These are phyloP conservation scores for Fusarium dlaminii DNA, from an alignment of 2,329 filamentous ascomycete genomes.

Conservation along the genomic window DNA sequence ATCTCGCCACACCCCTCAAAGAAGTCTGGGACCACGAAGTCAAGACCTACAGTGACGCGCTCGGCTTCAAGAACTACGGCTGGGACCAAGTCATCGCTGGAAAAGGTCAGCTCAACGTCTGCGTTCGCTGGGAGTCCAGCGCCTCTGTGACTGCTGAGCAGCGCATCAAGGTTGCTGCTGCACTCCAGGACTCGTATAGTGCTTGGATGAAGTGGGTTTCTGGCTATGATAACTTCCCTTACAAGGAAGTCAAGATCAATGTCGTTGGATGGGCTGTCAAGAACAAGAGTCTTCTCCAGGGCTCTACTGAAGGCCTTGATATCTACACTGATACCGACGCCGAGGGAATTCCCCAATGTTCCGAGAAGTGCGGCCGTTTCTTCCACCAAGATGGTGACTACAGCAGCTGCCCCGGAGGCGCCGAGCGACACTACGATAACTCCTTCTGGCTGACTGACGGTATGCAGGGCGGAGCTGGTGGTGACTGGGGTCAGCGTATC, in stretches of 20 bases:
- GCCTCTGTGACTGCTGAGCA: constrained; percentile 50
- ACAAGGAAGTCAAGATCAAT: constrained; percentile 49
- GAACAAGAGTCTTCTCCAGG: constrained; percentile 50
- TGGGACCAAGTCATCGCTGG: constrained; percentile 48
- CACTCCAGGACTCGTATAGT: constrained; percentile 49
- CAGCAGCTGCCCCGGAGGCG: constrained; percentile 47
- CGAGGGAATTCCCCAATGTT: constrained; percentile 54
- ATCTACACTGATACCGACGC: constrained; percentile 54
- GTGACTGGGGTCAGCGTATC: constrained; percentile 59
- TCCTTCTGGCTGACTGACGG: constrained; percentile 60
- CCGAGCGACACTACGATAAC: constrained; percentile 54
- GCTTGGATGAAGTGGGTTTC: constrained; percentile 55
- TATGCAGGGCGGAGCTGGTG: constrained; percentile 55
- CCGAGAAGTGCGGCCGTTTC: constrained; percentile 52
- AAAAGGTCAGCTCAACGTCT: constrained; percentile 46
- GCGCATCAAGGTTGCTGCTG: constrained; percentile 49
- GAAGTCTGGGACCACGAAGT: constrained; percentile 47
- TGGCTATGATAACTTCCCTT: constrained; percentile 57
- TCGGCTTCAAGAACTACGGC: constrained; percentile 47
- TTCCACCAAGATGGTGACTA: constrained; percentile 57
- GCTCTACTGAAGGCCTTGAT: constrained; percentile 49
- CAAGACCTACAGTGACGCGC: constrained; percentile 40
- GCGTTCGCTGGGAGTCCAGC: constrained; percentile 56
- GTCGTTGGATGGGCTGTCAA: constrained; percentile 57
- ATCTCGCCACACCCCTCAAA: constrained; percentile 39